Evolutionary conservation across 345 rosid genomes (phyloP), one percentile per base, ranked within the genome.

Genomic region (Brassica juncea): DNA sequence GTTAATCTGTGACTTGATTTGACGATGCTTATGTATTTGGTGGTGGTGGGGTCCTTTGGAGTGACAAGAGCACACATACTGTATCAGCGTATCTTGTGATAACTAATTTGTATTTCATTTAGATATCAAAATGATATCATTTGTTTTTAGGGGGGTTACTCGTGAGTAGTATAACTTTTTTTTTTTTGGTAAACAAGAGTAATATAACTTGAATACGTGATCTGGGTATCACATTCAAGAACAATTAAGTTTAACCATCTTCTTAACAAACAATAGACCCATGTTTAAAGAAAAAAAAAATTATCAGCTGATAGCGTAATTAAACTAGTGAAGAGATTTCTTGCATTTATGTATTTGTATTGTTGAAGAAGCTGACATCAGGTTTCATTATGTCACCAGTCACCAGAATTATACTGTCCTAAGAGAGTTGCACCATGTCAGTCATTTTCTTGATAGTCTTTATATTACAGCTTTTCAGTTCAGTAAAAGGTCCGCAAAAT

Each of bases 401-500:
- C 11, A 34, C 37, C 8, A 34, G 32, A 44, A 32, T 15, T 3
- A n/a, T 39, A 25, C 35, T 59, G 55, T 52, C 6, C 2, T 47
- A 47, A 47, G 55, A 49, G 19, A 1, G 55, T 42, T 68, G 25
- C 76, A 37, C 8, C 39, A 23, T 58, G 14, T 25, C 0, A 31
- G 35, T 25, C 0, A 31, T 44, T 12, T n/a, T 52, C 39, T 15
- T 73, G 6, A 74, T 61, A 35, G 5, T 66, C 37, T 1, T 49
- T 52, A 27, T 65, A 1, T n/a, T 34, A 9, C 8, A 54, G 16
- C 5, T 3, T 49, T 19, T 9, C 72, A 80, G 39, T 28, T 47
- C 15, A 8, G 68, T 64, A 30, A 55, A 66, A 75, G 28, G 49
- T 81, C 70, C 44, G 64, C 74, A 77, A 60, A 86, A 87, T 87